Percentiles rank a stretch among this genome's conserved stretches.
These are phyloP conservation scores for Glomus cerebriforme DNA, from an alignment of 192 early-diverging fungal species.

Conservation along the genomic window DNA sequence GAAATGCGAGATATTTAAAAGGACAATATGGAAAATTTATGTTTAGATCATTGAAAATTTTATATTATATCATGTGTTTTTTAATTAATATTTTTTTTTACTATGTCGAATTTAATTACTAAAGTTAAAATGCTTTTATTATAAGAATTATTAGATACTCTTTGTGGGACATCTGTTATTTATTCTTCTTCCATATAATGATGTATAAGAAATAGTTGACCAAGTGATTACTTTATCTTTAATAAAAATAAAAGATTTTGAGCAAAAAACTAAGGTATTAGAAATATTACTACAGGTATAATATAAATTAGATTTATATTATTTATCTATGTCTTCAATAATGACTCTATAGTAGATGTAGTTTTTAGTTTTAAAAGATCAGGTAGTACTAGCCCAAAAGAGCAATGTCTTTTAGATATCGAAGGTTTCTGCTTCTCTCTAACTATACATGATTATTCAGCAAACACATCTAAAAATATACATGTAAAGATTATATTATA, in stretches of 20 bases:
- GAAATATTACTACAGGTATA: too few relatives aligned
- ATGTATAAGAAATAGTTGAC: background rate
- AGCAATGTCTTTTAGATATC: slow-evolving; percentile 18
- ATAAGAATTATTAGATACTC: background rate
- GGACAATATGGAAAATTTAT: too few relatives aligned
- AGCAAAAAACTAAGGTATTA: too few relatives aligned
- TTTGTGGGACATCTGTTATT: background rate
- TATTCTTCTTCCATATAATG: background rate
- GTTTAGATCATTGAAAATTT: too few relatives aligned
- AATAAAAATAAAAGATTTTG: background rate
- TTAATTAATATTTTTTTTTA: background rate
- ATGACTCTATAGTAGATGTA: too few relatives aligned
- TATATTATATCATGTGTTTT: too few relatives aligned
- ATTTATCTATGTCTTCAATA: too few relatives aligned
- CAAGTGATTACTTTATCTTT: background rate
- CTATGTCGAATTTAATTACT: background rate
- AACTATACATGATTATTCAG: slow-evolving; percentile 25
- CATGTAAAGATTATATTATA: background rate
- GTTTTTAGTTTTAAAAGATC: too few relatives aligned
- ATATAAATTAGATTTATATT: too few relatives aligned
- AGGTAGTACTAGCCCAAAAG: background rate
- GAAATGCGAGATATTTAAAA: too few relatives aligned
- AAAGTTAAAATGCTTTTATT: background rate
- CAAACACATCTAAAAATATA: slow-evolving; percentile 15
- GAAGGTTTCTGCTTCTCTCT: slow-evolving; percentile 8